Base-by-base conservation (phyloP, 257 asterid species). In the Linderniella brevidens region DNA sequence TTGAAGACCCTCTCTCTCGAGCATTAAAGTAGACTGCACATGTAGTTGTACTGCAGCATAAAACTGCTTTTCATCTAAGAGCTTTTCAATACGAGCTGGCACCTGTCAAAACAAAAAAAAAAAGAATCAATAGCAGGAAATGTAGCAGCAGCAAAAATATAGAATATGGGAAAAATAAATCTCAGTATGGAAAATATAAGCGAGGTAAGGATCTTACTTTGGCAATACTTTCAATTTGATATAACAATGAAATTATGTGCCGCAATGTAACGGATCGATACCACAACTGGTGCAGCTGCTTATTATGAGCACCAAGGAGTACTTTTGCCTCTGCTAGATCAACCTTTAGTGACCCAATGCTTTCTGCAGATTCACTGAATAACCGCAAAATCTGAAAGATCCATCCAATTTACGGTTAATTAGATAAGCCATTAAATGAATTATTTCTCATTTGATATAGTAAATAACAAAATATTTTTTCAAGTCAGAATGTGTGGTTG, bases 141-240 rank as follows among this genome's bases (percentile, higher is more conserved):
- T 25, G 32, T 25, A 25, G 32, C 32, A 25, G 32, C 32, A 25
- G 32, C 3, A 3, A 25, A 25, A 25, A 25, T 6, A 25, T 25
- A 25, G 32, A 39, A 39, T 13, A 39, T 10, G 9, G 15, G 15
- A 39, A 1, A 11, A 2, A 39, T 39, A 39, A 39, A 25, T 25
- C n/a, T 25, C 15, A 17, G 43, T 16, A 18, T 57, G 52, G 9
- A 54, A 25, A 37, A 46, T 47, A 41, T 19, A 41, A 40, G 40
- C 5, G 47, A 49, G 48, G 19, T 55, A 48, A 50, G 59, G 60
- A 55, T 43, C 76, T 63, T 55, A 90, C 99, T 92, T 81, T 85
- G 57, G 99, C 86, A 68, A 90, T 81, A 78, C 88, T 85, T 74
- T 90, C 99, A 64, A 90, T 78, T 79, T 90, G 99, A 73, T 90